These are phyloP conservation scores for Luzula sylvatica DNA, from an alignment of 176 grass and related monocot species.

Conservation along the genomic window DNA sequence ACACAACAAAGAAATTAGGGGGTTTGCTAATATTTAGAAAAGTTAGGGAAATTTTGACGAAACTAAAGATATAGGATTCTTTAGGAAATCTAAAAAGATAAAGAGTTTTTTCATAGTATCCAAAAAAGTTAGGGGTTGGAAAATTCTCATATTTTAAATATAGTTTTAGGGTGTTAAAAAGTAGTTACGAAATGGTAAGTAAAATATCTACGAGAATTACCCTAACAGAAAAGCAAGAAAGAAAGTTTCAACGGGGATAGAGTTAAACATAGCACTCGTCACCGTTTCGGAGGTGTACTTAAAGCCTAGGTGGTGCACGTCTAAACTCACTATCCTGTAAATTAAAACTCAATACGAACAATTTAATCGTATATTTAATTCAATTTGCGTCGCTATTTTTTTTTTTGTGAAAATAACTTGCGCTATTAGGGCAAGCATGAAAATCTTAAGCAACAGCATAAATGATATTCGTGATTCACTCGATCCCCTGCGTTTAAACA, in stretches of 20 bases:
- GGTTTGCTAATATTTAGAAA: too few relatives aligned
- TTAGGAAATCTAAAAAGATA: too few relatives aligned
- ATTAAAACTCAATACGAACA: not conserved
- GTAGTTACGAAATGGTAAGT: not conserved
- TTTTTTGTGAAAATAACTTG: slow-evolving; percentile 17
- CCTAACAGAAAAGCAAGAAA: slow-evolving; percentile 44
- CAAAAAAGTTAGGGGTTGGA: too few relatives aligned
- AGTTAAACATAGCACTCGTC: slow-evolving; percentile 29
- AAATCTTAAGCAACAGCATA: slow-evolving; percentile 28
- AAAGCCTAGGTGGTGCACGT: slow-evolving; percentile 30
- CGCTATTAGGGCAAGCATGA: slow-evolving; percentile 46
- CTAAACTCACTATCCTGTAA: slow-evolving; percentile 17
- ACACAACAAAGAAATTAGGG: too few relatives aligned
- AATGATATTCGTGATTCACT: slow-evolving; percentile 18
- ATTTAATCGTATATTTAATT: not conserved
- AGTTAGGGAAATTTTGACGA: too few relatives aligned
- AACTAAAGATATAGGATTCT: too few relatives aligned
- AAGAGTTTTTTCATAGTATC: too few relatives aligned
- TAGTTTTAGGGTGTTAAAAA: not conserved
- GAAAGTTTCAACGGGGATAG: slow-evolving; percentile 49
- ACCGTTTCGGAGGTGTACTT: slow-evolving; percentile 49
- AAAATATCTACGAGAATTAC: too few relatives aligned
- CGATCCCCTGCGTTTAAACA: slow-evolving; percentile 18
- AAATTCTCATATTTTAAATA: too few relatives aligned
- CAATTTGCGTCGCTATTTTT: not conserved